A percentile compares a stretch with the other conserved stretches of the same genome.
phyloP scores from a whole-genome alignment of 139 green algal genomes.

The Volvox reticuliferus region DNA sequence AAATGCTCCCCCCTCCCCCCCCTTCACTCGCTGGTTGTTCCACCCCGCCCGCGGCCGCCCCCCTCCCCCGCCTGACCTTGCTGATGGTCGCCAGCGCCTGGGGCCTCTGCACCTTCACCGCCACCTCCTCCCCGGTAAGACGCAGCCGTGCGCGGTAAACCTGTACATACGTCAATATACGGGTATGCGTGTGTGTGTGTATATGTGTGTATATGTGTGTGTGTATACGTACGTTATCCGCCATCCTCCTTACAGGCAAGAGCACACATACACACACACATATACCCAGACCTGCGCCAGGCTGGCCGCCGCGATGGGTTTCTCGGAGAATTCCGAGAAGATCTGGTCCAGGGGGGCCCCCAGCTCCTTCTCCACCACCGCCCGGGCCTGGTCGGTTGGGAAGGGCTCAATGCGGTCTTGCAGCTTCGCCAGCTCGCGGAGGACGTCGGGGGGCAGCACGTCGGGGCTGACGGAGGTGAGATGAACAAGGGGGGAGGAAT shows the following conservation, averaged over 20 bases:
- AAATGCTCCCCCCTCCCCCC: no score
- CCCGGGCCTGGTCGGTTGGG: slow-evolving; percentile 15
- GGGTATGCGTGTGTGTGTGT: no score
- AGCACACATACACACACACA: not conserved
- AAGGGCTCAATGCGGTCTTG: slow-evolving; percentile 95
- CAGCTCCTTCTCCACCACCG: slow-evolving; percentile 80
- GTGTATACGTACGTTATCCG: no score
- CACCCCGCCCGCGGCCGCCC: not conserved
- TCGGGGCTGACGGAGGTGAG: slow-evolving; percentile 78
- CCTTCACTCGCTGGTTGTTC: no score
- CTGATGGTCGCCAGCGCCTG: slow-evolving; percentile 85
- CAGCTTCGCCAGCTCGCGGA: slow-evolving; percentile 89
- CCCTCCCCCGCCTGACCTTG: slow-evolving; percentile 55
- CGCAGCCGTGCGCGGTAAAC: slow-evolving; percentile 88
- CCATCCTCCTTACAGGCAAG: not conserved
- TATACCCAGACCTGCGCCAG: slow-evolving; percentile 85
- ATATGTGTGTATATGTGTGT: no score
- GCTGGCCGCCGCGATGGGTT: slow-evolving; percentile 91
- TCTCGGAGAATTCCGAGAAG: slow-evolving; percentile 85
- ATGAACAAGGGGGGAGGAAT: not conserved
- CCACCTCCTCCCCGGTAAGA: slow-evolving; percentile 85
- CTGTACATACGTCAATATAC: slow-evolving; percentile 50
- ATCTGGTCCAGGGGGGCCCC: slow-evolving; percentile 79
- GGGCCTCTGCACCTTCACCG: slow-evolving; percentile 97
- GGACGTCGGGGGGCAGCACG: slow-evolving; percentile 85